A percentile compares a stretch with the other conserved stretches of the same genome.
These are phyloP conservation scores for Chaetothyriales sp. DNA, from an alignment of 2,329 filamentous ascomycete species.

Conservation along the genomic window DNA sequence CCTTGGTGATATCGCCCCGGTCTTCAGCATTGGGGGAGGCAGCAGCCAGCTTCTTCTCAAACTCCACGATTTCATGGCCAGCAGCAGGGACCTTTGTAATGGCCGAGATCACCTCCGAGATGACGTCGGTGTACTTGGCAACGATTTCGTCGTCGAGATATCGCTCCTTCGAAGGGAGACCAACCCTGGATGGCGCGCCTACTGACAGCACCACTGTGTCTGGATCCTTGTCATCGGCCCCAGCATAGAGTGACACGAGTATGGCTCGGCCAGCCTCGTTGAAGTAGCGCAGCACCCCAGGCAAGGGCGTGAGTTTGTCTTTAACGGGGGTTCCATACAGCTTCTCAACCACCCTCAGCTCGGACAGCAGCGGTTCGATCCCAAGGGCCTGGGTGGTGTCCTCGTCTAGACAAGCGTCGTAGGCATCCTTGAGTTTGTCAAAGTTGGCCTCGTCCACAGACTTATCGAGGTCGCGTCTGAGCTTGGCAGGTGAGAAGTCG, in stretches of 20 bases:
- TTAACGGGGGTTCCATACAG: slow-evolving; percentile 28
- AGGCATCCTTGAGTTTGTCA: slow-evolving; percentile 47
- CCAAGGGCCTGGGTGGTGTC: slow-evolving; percentile 40
- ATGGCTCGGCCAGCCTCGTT: slow-evolving; percentile 24
- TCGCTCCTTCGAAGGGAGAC: slow-evolving; percentile 48
- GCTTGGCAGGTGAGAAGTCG: slow-evolving; percentile 8
- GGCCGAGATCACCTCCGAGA: slow-evolving; percentile 27
- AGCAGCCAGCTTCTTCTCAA: slow-evolving; percentile 47
- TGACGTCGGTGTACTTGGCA: slow-evolving; percentile 34
- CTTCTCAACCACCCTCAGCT: slow-evolving; percentile 39
- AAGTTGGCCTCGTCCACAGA: slow-evolving; percentile 41
- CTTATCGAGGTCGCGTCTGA: slow-evolving; percentile 4
- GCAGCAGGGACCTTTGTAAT: slow-evolving; percentile 23
- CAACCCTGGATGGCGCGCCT: slow-evolving; percentile 33
- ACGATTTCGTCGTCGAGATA: slow-evolving; percentile 42
- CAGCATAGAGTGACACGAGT: slow-evolving; percentile 21
- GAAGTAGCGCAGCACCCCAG: slow-evolving; percentile 24
- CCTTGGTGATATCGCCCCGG: slow-evolving; percentile 46
- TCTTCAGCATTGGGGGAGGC: slow-evolving; percentile 44
- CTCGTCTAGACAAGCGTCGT: slow-evolving; percentile 52
- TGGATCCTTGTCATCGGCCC: slow-evolving; percentile 39
- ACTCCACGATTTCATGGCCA: slow-evolving; percentile 35
- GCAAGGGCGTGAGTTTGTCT: slow-evolving; percentile 19
- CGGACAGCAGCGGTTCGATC: slow-evolving; percentile 38
- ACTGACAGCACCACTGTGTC: slow-evolving; percentile 37